Percentiles rank a stretch among this genome's conserved stretches.
Evolutionary conservation across 371 early-diverging fungal genomes (phyloP).

Genomic region (Blastocladiella emersonii): DNA sequence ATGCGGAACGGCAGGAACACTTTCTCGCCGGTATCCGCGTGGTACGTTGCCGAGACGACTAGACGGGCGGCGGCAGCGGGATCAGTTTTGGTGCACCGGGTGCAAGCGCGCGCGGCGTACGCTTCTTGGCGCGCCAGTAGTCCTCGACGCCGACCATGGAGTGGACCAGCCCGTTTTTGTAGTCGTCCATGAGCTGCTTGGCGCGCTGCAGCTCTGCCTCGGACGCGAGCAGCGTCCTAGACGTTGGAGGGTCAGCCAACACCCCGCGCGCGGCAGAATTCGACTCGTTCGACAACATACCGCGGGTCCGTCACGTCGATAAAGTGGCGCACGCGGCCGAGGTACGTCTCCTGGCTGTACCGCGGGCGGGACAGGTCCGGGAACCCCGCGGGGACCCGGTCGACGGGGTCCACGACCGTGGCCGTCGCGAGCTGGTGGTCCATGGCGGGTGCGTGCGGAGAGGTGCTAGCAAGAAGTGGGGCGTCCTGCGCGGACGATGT

Average conservation of each 20-base stretch:
- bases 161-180: constrained; percentile 28
- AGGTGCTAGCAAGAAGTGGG: too few species aligned
- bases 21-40: constrained; percentile 68
- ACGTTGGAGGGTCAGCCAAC: too few species aligned
- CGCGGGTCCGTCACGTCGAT: constrained; percentile 54
- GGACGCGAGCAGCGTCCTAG: constrained; percentile 46
- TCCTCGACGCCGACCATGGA: constrained; percentile 21
- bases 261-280: too few species aligned
- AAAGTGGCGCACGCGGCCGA: constrained; percentile 59
- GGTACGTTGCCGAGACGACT: constrained; percentile 53
- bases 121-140: constrained; percentile 59
- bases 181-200: constrained; percentile 38
- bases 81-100: too few species aligned
- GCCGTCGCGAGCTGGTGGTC: too few species aligned
- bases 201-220: constrained; percentile 36
- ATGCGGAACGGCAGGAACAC: constrained; percentile 69
- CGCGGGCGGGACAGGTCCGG: constrained; percentile 24
- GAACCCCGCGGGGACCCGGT: not conserved
- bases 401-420: too few species aligned
- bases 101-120: constrained; percentile 20
- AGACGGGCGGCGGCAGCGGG: too few species aligned
- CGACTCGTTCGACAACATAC: constrained; percentile 24
- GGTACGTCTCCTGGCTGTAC: constrained; percentile 52
- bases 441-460: too few species aligned
- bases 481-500: too few species aligned